Evolutionary conservation across 768 basidiomycete species (phyloP), one percentile per base, ranked within the genome.

Genomic region (Boletus speciosus): DNA sequence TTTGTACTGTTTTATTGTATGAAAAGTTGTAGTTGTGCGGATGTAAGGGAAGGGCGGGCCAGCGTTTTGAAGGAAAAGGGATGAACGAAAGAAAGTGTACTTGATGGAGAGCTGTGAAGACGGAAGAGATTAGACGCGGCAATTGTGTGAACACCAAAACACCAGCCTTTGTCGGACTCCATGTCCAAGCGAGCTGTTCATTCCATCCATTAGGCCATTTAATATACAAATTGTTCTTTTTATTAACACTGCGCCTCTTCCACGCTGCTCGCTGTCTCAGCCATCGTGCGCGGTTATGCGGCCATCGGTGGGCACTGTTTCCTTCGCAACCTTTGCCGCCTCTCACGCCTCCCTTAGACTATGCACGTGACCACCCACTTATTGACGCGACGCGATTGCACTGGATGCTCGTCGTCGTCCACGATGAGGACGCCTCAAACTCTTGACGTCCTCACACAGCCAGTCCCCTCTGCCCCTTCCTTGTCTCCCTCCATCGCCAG

Each of bases 391-490:
- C 58, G 47, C 25, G 54, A 40, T 14, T 29, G 23, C 32, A 3
- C 31, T 27, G 38, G 36, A 29, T 34, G 42, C 37, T 50, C 54
- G 45, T 40, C 56, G 29, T 40, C 57, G 21, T 31, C 53, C 56
- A 59, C 40, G 52, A 67, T 66, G 66, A 53, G 9, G 43, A n/a
- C 57, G 6, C 52, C 25, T 38, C 55, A 64, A 29, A 54, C 50
- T 6, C 40, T 58, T 41, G 67, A 68, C 15, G 42, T 5, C 16
- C 60, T 56, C 44, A 72, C 69, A 2, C 69, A 72, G 45, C 71
- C 67, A 35, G 57, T 72, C 4, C 59, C 65, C 0, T 69, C 69
- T 4, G 55, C 42, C n/a, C 68, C 60, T 8, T 53, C 69, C 3
- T 43, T 50, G 35, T 47, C 69, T 29, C 49, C 44, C 1, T 56